Percentiles rank a stretch among this genome's conserved stretches.
phyloP scores from a whole-genome alignment of 176 grass and related monocot genomes.

The Alloteropsis semialata region DNA sequence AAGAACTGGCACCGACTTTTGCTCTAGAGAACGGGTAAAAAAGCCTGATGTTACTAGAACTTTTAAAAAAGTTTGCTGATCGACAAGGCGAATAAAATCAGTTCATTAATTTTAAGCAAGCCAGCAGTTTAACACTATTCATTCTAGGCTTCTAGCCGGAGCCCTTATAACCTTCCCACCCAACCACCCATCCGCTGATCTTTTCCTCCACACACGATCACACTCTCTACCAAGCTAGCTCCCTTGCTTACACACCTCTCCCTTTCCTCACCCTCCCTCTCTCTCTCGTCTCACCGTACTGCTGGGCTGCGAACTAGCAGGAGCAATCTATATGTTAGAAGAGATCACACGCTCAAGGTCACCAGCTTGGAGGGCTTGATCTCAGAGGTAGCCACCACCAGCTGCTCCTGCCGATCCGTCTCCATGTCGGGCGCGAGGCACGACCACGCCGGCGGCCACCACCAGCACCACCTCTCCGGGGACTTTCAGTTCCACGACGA shows the following conservation, averaged over 20 bases:
- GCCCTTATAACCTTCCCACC: conserved; percentile 32
- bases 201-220: conserved; percentile 39
- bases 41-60: not conserved
- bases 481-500: conserved; percentile 65
- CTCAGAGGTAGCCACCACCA: not conserved
- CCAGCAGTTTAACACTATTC: conserved; percentile 8
- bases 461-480: conserved; percentile 27
- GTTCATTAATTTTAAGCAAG: conserved; percentile 6
- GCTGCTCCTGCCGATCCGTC: not conserved
- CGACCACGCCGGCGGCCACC: conserved; percentile 12
- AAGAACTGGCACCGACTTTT: not conserved
- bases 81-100: conserved; percentile 20
- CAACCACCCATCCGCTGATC: conserved; percentile 35
- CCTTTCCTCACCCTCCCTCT: not conserved
- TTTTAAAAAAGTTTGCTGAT: not conserved
- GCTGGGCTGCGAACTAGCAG: not conserved
- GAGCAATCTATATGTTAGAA: conserved; percentile 30
- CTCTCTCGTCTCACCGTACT: conserved; percentile 6
- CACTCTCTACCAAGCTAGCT: conserved; percentile 20
- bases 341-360: not conserved
- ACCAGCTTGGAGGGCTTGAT: not conserved
- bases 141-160: not conserved
- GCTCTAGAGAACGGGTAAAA: not conserved
- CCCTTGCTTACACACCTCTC: conserved; percentile 29
- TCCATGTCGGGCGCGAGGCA: conserved; percentile 50